These are phyloP conservation scores for Pseudoscleropodium purum DNA, from an alignment of 225 moss, liverwort and hornwort species.

Conservation along the genomic window DNA sequence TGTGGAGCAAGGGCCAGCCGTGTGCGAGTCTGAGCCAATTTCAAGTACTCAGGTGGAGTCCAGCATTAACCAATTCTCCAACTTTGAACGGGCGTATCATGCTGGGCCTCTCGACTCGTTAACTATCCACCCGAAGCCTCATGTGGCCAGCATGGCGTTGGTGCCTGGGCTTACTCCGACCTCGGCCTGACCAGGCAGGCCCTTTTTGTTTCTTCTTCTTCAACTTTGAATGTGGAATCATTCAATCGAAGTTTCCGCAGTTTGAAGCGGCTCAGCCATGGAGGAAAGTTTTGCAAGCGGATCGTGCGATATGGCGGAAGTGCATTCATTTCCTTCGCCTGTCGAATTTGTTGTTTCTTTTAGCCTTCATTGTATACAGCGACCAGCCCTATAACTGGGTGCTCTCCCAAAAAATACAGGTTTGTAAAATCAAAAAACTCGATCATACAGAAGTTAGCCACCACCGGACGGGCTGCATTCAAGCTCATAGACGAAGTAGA, in stretches of 20 bases:
- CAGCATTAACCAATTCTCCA: slow-evolving; percentile 21
- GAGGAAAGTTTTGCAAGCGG: slow-evolving; percentile 23
- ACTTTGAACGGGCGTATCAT: slow-evolving; percentile 37
- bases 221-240: neutral
- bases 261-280: neutral
- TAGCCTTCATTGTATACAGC: slow-evolving; percentile 30
- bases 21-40: neutral
- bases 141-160: slow-evolving; percentile 52
- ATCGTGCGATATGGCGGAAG: slow-evolving; percentile 10
- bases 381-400: slow-evolving; percentile 36
- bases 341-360: neutral
- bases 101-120: slow-evolving; percentile 44
- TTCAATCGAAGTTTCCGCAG: neutral
- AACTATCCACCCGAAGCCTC: slow-evolving; percentile 53
- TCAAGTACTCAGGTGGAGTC: slow-evolving; percentile 8
- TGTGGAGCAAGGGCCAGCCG: neutral
- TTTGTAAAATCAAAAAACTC: slow-evolving; percentile 18
- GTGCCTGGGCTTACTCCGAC: slow-evolving; percentile 75
- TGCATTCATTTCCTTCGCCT: neutral
- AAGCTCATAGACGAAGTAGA: slow-evolving; percentile 30
- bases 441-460: slow-evolving; percentile 16
- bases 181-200: slow-evolving; percentile 41
- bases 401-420: neutral
- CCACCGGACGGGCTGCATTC: slow-evolving; percentile 26
- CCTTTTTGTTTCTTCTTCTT: neutral